Conservation (phyloP, 2,329 filamentous ascomycete genomes). For the Nemania sp. region DNA sequence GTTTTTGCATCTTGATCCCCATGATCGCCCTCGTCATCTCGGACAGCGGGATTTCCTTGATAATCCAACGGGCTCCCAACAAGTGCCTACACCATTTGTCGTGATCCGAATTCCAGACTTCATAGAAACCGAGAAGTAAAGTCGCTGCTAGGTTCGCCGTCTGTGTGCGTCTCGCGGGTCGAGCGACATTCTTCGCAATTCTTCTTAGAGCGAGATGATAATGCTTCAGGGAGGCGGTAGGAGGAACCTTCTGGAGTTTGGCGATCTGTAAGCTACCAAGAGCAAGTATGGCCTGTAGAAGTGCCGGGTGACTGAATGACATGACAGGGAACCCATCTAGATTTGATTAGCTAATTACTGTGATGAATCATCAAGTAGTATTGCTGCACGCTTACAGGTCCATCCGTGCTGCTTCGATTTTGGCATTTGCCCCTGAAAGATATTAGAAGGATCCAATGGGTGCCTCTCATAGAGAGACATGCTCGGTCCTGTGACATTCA, state of each 20-base stretch:
- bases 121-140: constrained; percentile 85
- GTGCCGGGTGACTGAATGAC: constrained; percentile 79
- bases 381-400: constrained; percentile 44
- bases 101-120: constrained; percentile 93
- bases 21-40: constrained; percentile 73
- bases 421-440: constrained; percentile 63
- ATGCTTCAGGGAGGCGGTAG: constrained; percentile 84
- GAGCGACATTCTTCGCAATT: constrained; percentile 74
- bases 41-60: constrained; percentile 79
- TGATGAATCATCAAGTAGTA: background rate
- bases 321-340: constrained; percentile 79
- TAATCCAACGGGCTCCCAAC: constrained; percentile 77
- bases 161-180: constrained; percentile 69
- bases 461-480: constrained; percentile 88
- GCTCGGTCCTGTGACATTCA: constrained; percentile 82
- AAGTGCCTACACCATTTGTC: constrained; percentile 95
- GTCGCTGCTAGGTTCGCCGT: constrained; percentile 86
- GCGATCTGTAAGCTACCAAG: constrained; percentile 86
- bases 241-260: constrained; percentile 72
- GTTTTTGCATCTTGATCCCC: constrained; percentile 55
- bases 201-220: constrained; percentile 84
- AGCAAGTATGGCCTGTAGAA: constrained; percentile 89
- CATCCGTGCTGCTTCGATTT: constrained; percentile 67
- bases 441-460: constrained; percentile 69
- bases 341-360: constrained; percentile 33